Base-by-base conservation (phyloP, 805 yeast species). In the Kuraishia ogatae region DNA sequence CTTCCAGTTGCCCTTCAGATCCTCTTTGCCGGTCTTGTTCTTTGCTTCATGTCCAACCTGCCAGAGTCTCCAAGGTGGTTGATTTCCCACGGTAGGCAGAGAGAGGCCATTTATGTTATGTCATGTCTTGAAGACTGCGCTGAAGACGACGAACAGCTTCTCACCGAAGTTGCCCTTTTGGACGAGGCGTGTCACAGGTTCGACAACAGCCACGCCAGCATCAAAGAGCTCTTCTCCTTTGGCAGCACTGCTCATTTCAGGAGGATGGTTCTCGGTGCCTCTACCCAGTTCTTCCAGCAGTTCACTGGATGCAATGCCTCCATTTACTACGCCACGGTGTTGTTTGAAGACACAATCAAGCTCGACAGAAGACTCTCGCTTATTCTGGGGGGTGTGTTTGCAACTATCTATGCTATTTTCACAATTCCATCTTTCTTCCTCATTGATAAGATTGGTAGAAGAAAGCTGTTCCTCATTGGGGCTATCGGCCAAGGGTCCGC, bases 401-500 rank as follows among this genome's bases (percentile, higher is more conserved):
- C 79, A 53, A 72, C 73, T 2, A 76, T 72, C 58, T 74, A 73
- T 60, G 51, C 51, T 19, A 13, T 65, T 13, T 61, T 61, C 17
- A 73, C 80, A 2, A 65, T 73, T 58, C 61, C 78, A 50, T 83
- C 89, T 0, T 74, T 85, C 59, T 73, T 76, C 64, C 69, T 80
- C 56, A 72, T 86, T 65, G 89, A 85, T 67, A 73, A 71, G 59
- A 65, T 84, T 47, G 93, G 92, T 64, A 82, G 94, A 77, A 80
- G 77, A 54, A 56, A 64, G 21, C 62, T 71, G 29, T 62, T 79
- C 67, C 55, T 69, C 10, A 57, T 59, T 50, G 71, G 68, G 24
- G 52, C 63, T 8, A 48, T 51, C 15, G 80, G 79, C 20, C 79
- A 75, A 61, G 68, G 77, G 20, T 52, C 71, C 10, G 59, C 73